Conservation (phyloP, 2,329 filamentous ascomycete genomes). For the Beauveria medogensis region DNA sequence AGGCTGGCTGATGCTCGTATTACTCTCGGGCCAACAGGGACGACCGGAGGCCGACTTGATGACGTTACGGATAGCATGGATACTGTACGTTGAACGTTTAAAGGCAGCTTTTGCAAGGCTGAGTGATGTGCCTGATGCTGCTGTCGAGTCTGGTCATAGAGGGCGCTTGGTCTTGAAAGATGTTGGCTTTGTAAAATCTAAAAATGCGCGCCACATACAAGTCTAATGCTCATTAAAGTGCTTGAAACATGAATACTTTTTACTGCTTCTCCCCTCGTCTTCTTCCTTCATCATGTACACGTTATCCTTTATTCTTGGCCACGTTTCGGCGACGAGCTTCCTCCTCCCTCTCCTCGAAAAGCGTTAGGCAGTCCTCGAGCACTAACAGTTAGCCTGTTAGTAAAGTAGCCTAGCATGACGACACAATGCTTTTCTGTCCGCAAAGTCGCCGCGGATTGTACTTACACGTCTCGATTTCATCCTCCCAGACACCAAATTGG, state of each 20-base stretch:
- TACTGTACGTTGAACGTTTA: no score
- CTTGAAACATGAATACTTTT: background rate
- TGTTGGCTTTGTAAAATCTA: background rate
- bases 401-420: background rate
- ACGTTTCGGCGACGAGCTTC: background rate
- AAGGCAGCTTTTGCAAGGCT: no score
- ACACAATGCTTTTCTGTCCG: background rate
- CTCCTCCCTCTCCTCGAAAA: constrained; percentile 30
- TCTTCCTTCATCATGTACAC: background rate
- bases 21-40: no score
- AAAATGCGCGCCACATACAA: background rate
- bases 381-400: constrained; percentile 17
- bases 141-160: no score
- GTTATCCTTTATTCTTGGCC: constrained; percentile 4
- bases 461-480: constrained; percentile 78
- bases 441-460: background rate
- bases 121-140: no score
- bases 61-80: no score
- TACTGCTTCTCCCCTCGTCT: background rate
- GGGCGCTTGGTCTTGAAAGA: background rate
- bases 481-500: constrained; percentile 93
- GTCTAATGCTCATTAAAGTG: background rate
- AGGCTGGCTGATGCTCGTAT: no score
- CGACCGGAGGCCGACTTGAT: no score
- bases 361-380: constrained; percentile 34